A percentile compares a stretch with the other conserved stretches of the same genome.
Evolutionary conservation across 148 eudicot species (phyloP).

Genomic region (Camellia lanceoleosa): DNA sequence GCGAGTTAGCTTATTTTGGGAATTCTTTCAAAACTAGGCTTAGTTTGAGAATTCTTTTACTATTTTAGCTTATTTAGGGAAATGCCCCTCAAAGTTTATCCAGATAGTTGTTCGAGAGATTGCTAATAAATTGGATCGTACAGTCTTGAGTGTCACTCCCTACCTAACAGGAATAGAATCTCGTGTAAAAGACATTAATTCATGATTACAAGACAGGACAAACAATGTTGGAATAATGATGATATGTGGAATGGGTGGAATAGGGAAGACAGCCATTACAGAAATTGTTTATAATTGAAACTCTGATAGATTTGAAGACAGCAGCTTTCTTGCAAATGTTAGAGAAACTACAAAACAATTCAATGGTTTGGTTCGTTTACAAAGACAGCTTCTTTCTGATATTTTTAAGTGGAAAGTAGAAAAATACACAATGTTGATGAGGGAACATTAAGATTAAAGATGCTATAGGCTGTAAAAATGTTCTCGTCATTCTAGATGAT

Average conservation of each 20-base stretch:
- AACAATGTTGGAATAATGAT: neutral
- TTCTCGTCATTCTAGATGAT: conserved; percentile 4
- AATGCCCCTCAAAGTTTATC: conserved; percentile 2
- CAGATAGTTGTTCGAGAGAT: neutral
- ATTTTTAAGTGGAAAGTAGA: neutral
- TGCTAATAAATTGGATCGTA: neutral
- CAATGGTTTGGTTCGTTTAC: neutral
- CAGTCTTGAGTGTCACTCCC: neutral
- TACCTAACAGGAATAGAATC: neutral
- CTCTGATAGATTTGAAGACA: neutral
- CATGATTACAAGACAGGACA: neutral
- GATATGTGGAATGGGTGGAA: conserved; percentile 5
- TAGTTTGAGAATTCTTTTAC: too few species aligned
- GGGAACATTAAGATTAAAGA: neutral
- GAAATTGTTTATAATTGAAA: neutral
- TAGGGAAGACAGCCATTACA: conserved; percentile 5
- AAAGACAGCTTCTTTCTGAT: neutral
- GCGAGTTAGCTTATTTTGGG: too few species aligned
- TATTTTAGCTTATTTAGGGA: too few species aligned
- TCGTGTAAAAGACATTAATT: neutral
- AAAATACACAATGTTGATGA: neutral
- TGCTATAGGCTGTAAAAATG: neutral
- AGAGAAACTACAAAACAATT: neutral
- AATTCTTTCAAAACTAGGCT: too few species aligned
- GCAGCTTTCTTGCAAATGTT: conserved; percentile 9